Conservation (phyloP, 306 rosid genomes). For the Cajanus cajan region DNA sequence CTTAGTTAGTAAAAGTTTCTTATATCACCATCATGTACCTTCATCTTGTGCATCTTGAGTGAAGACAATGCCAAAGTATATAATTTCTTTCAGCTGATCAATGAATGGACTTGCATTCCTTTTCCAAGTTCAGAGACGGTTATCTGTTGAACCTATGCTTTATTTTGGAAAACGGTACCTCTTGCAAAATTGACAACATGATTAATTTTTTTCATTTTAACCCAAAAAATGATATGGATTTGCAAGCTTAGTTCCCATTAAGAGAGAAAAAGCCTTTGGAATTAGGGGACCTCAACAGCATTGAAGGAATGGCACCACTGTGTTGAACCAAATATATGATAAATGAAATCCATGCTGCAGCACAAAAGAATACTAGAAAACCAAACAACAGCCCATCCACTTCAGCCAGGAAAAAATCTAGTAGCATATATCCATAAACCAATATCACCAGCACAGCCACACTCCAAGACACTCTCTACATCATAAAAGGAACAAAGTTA, state of each 20-base stretch:
- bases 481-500: conserved; percentile 7
- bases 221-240: background rate
- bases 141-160: conserved; percentile 10
- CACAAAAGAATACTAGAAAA: conserved; percentile 35
- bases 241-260: conserved; percentile 11
- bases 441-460: conserved; percentile 43
- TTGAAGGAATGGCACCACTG: conserved; percentile 45
- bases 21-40: conserved; percentile 8
- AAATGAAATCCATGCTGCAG: conserved; percentile 42
- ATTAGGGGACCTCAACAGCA: conserved; percentile 29
- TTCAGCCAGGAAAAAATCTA: conserved; percentile 49
- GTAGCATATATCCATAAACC: conserved; percentile 48
- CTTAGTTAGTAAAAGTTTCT: background rate
- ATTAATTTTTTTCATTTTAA: background rate
- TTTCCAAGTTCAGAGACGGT: background rate
- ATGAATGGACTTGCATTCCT: background rate
- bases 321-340: conserved; percentile 42
- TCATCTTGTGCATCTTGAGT: background rate
- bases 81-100: background rate
- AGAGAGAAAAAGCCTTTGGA: conserved; percentile 39
- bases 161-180: background rate
- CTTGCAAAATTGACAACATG: background rate
- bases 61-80: background rate
- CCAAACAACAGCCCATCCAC: conserved; percentile 43
- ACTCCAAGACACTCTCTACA: conserved; percentile 48